Evolutionary conservation across 768 basidiomycete genomes (phyloP), one percentile per base, ranked within the genome.

Genomic region (Hemileccinum impolitum): DNA sequence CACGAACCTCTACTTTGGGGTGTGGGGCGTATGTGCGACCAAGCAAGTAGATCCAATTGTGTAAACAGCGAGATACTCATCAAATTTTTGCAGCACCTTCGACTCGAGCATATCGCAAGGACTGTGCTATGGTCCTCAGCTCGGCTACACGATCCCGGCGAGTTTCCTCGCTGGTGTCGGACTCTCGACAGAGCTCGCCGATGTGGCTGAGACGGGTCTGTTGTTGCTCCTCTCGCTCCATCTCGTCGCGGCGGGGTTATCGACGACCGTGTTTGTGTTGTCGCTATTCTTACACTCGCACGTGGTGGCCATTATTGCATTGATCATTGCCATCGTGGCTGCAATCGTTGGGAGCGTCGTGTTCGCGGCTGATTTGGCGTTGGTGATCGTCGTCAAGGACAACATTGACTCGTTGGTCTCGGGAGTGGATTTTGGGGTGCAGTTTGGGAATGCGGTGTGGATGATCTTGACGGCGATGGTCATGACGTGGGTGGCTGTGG

Each of bases 11-110:
- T 75, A 80, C 31, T 85, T 91, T 52, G 91, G 91, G 4, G 84
- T 91, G 6, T 92, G 90, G 85, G 91, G 91, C 1, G 74, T 84
- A 31, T 94, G 91, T 66, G 82, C 82, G 1, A 67, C 67, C n/a
- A 79, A 74, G 81, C 76, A 40, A 52, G 57, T 54, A 13, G 34
- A 31, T 14, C 12, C 4, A 18, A 14, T 6, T 30, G 13, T 6
- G 3, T 13, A 9, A 18, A 6, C 19, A 1, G 30, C 17, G 9
- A 14, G 31, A 26, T 6, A 23, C 36, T 43, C n/a, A 49, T 19
- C 18, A 1, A 23, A 23, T 6, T 8, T 21, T 45, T 8, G 10
- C 31, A 65, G 63, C 39, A 0, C 44, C 12, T 21, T 56, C 1
- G 32, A 55, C 18, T n/a, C 55, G 11, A 17, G 17, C 2, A 1